Conservation (phyloP, 345 rosid species). For the Nasturtium officinale region DNA sequence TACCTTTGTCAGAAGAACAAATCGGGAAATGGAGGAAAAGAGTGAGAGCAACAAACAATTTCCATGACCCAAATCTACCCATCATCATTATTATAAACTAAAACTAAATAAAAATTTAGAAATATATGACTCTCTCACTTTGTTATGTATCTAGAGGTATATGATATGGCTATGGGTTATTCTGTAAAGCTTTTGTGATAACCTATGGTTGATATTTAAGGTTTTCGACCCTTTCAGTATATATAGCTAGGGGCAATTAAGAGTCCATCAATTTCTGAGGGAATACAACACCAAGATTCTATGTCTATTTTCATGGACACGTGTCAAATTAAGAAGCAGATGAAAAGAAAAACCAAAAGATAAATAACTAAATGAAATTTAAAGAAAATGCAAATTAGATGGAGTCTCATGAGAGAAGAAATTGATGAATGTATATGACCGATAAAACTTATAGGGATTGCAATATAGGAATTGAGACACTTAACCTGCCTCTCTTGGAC, state of each 20-base stretch:
- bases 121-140: background rate
- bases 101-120: background rate
- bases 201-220: slow-evolving; percentile 26
- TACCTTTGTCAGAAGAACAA: slow-evolving; percentile 42
- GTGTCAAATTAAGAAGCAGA: slow-evolving; percentile 23
- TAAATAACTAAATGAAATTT: background rate
- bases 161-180: background rate
- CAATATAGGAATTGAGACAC: slow-evolving; percentile 4
- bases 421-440: slow-evolving; percentile 31
- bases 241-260: slow-evolving; percentile 29
- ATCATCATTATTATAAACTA: background rate
- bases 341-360: background rate
- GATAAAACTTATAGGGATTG: slow-evolving; percentile 42
- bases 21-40: slow-evolving; percentile 21
- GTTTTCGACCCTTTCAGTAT: slow-evolving; percentile 5
- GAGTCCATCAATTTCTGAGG: slow-evolving; percentile 41
- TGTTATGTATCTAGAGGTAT: background rate
- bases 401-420: slow-evolving; percentile 19
- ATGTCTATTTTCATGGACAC: slow-evolving; percentile 32
- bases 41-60: slow-evolving; percentile 16
- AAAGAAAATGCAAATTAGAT: slow-evolving; percentile 45
- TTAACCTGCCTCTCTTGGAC: slow-evolving; percentile 36
- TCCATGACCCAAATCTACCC: slow-evolving; percentile 26
- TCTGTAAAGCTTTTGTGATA: background rate
- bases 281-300: slow-evolving; percentile 28